Evolutionary conservation across 345 rosid species (phyloP), one percentile per base, ranked within the genome.

Genomic region (Gossypium longicalyx): DNA sequence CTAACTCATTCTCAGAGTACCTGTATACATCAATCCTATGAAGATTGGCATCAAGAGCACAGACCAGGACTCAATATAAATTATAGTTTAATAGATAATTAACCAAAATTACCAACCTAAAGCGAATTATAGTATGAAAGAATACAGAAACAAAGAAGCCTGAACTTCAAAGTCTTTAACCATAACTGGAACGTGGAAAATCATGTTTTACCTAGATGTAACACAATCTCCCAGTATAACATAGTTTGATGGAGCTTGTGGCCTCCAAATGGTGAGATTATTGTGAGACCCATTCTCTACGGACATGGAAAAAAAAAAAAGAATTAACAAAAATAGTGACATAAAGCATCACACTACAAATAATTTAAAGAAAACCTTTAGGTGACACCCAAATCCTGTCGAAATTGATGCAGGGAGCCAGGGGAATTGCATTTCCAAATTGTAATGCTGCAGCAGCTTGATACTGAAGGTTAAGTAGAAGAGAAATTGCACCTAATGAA

Each of bases 151-250:
- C 60, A 69, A 25, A 9, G 47, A 69, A 51, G 8, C 59, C 47
- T 27, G 60, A 27, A 51, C 59, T 57, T 69, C 25, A 9, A 51
- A 17, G 23, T 27, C 60, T 69, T 51, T 51, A 51, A 69, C 59
- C 44, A 27, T 51, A 51, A 17, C 11, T 47, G 56, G 16, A 62
- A 48, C 22, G n/a, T 25, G 43, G 56, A 8, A 47, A 45, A 73
- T 73, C 38, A 4, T 56, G 45, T 58, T 70, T 80, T 83, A 93
- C 99, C 96, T 95, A 78, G 99, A 91, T 22, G 98, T 95, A 84
- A 95, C 93, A 82, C 98, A 95, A 78, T 95, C 99, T 79, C 99
- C 99, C 81, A 95, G 75, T 76, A 91, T 89, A 80, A 91, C 98
- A 86, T 91, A 95, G 81, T 95, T 91, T 59, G 98, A 80, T 53